A percentile compares a stretch with the other conserved stretches of the same genome.
Conservation (phyloP, 2,329 filamentous ascomycete species). For the Aspergillus ustus region DNA sequence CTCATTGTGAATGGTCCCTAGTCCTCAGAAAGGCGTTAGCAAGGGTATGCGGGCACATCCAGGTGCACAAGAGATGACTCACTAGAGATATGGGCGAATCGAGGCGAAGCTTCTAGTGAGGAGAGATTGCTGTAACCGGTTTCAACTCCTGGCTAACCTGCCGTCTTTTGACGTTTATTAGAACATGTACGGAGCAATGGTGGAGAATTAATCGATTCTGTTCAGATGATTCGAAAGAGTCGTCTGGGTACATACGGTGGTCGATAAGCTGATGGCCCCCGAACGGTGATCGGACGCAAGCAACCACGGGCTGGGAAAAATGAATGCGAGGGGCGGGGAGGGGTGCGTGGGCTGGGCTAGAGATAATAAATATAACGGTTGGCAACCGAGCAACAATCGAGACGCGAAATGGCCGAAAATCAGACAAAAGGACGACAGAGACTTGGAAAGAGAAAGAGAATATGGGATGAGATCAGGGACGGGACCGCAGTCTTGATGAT, state of each 20-base stretch:
- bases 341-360: neutral
- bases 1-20: slow-evolving; percentile 20
- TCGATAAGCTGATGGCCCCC: neutral
- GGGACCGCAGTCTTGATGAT: slow-evolving; percentile 27
- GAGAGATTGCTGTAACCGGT: slow-evolving; percentile 8
- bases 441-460: slow-evolving; percentile 15
- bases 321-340: neutral
- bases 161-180: slow-evolving; percentile 9
- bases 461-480: slow-evolving; percentile 23
- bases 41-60: slow-evolving; percentile 5
- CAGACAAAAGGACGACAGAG: slow-evolving; percentile 2
- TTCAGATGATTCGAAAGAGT: neutral
- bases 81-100: slow-evolving; percentile 10
- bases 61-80: slow-evolving; percentile 14
- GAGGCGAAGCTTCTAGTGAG: slow-evolving; percentile 15
- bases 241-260: slow-evolving; percentile 3
- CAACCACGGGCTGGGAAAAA: neutral
- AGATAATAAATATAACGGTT: slow-evolving; percentile 14
- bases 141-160: slow-evolving; percentile 4
- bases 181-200: neutral
- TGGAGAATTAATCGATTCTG: neutral
- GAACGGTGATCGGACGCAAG: neutral
- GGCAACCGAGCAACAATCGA: slow-evolving; percentile 15
- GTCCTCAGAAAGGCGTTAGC: slow-evolving; percentile 10
- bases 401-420: neutral